Base-by-base conservation (phyloP, 2,329 filamentous ascomycete genomes). In the Calonectria fujianensis region DNA sequence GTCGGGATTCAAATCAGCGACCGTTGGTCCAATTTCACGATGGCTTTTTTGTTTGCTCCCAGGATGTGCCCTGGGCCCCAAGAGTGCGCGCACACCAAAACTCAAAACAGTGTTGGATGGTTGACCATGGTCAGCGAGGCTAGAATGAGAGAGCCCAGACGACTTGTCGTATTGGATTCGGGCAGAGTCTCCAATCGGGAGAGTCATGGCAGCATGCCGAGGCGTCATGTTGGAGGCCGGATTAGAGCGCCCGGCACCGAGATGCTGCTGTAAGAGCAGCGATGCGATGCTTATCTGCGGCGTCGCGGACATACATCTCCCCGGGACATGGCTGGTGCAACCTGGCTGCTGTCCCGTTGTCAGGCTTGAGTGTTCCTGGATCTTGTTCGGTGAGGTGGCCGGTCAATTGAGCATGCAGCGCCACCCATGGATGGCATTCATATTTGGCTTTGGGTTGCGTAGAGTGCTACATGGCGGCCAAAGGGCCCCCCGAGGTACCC, bases 301-400 rank as follows among this genome's bases (percentile, higher is more conserved):
- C 63, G 59, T 57, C 24, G 31, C 77, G 76, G 75, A 75, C 65
- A 78, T 79, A 72, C 59, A 76, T 76, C 74, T 69, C 72, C 75
- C 75, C 73, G 70, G 76, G 67, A 65, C 74, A 24, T 66, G 57
- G 66, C 48, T 65, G 70, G 72, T 68, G 68, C 71, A 79, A 70
- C 45, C 69, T 59, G 63, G 64, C 61, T 63, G 61, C 61, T 63
- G 61, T 69, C 70, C 41, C 69, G 45, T 66, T 48, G 45, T 70
- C 73, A 65, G 74, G 37, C 51, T 61, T 66, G 35, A 61, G 71
- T 78, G 78, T 81, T 81, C 79, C 79, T 81, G 79, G 77, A 80
- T 81, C 68, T 78, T 10, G 45, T 48, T 79, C 79, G 79, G 78
- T 81, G 79, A 81, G 71, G 70, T 75, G 71, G 73, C 79, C 73